Evolutionary conservation across 306 rosid genomes (phyloP).

Genomic region (Quercus glauca): DNA sequence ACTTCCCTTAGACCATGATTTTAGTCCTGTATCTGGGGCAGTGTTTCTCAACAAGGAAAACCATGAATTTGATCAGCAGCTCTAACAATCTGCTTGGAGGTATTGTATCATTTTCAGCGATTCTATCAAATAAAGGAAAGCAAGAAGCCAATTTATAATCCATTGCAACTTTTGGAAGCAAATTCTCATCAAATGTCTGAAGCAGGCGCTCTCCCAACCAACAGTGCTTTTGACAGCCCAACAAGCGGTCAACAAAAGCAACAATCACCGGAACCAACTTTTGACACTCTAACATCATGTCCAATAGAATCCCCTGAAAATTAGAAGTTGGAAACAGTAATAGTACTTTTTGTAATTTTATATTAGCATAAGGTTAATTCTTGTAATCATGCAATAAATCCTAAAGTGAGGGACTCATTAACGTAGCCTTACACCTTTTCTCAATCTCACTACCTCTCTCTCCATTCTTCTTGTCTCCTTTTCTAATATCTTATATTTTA

Average conservation of each 20-base stretch:
- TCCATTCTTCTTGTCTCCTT: no score
- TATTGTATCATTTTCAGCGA: constrained; percentile 75
- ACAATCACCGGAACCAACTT: constrained; percentile 81
- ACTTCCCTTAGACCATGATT: constrained; percentile 96
- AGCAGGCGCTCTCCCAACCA: constrained; percentile 91
- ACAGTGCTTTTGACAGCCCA: constrained; percentile 74
- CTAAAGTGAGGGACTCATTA: no score
- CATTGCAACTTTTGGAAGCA: constrained; percentile 75
- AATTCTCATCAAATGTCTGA: constrained; percentile 82
- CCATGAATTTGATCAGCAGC: constrained; percentile 73
- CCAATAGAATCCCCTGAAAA: constrained; percentile 76
- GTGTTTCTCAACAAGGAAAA: constrained; percentile 85
- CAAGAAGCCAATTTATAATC: constrained; percentile 73
- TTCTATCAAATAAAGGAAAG: constrained; percentile 82
- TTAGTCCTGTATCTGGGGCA: constrained; percentile 69
- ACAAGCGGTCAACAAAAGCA: constrained; percentile 74
- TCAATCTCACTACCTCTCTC: no score
- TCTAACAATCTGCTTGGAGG: constrained; percentile 75
- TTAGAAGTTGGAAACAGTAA: background rate
- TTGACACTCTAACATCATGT: constrained; percentile 66
- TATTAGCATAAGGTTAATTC: no score
- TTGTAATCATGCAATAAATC: no score
- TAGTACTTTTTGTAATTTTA: no score
- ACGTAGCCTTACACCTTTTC: no score
- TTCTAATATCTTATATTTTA: no score